Percentiles rank a stretch among this genome's conserved stretches.
These are phyloP conservation scores for Melampsora americana DNA, from an alignment of 1,284 basidiomycete species.

Conservation along the genomic window DNA sequence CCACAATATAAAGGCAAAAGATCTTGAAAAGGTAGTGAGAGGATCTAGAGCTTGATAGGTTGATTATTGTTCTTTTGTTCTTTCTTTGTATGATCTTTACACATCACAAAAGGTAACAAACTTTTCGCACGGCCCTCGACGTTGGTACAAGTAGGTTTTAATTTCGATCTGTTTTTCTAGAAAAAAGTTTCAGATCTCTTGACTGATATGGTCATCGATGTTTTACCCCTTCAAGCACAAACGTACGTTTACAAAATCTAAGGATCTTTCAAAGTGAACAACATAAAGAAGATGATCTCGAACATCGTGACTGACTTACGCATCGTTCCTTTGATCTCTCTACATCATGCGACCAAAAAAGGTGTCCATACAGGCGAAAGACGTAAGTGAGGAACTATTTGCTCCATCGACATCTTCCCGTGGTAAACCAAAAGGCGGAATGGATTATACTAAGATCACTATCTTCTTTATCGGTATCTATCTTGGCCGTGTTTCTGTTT, in stretches of 20 bases:
- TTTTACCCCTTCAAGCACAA: conserved; percentile 8
- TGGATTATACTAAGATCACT: background rate
- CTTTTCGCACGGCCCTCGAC: conserved; percentile 37
- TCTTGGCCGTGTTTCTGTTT: background rate
- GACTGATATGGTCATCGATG: background rate
- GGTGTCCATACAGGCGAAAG: conserved; percentile 39
- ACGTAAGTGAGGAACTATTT: conserved; percentile 10
- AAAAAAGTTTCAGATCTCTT: background rate
- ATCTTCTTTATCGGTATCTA: background rate
- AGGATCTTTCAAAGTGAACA: background rate
- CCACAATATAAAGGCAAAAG: background rate
- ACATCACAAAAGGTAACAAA: conserved; percentile 19
- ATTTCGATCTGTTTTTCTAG: background rate
- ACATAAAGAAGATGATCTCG: no score
- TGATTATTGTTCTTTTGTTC: background rate
- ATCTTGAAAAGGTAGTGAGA: background rate
- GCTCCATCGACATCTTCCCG: background rate
- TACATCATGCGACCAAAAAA: background rate
- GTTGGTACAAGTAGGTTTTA: conserved; percentile 24
- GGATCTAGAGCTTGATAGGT: background rate
- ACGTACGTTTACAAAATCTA: background rate
- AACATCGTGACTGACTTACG: background rate
- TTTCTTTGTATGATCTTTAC: background rate
- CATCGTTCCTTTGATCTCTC: background rate
- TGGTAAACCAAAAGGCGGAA: background rate